These are phyloP conservation scores for Podosphaera xanthii DNA, from an alignment of 2,329 filamentous ascomycete genomes.

Conservation along the genomic window DNA sequence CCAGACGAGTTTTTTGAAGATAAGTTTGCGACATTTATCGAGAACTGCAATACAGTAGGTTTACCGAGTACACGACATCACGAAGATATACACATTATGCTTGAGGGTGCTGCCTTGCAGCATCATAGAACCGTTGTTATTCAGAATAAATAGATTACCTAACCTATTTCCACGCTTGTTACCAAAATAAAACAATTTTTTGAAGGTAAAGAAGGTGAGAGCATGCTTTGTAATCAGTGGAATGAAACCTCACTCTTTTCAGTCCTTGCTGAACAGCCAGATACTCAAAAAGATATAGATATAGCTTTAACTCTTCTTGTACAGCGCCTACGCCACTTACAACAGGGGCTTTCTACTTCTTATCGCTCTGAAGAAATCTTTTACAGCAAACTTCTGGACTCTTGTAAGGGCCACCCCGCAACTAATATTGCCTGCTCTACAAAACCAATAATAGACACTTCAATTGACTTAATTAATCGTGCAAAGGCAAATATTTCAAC, in stretches of 20 bases:
- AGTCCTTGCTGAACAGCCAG: neutral
- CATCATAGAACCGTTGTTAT: neutral
- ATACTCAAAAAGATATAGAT: neutral
- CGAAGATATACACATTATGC: neutral
- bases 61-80: neutral
- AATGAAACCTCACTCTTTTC: neutral
- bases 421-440: neutral
- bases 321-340: neutral
- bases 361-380: neutral
- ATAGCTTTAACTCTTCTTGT: neutral
- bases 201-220: neutral
- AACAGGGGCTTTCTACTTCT: neutral
- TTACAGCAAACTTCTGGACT: neutral
- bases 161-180: too few species aligned
- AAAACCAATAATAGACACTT: neutral
- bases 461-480: neutral
- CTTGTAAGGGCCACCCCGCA: neutral
- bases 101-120: neutral
- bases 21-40: neutral
- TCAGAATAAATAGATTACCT: too few species aligned
- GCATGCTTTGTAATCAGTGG: neutral
- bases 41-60: neutral
- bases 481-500: neutral
- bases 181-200: too few species aligned
- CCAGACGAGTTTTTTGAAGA: neutral